Percentiles rank a stretch among this genome's conserved stretches.
These are phyloP conservation scores for Samsoniella hepiali DNA, from an alignment of 2,329 filamentous ascomycete species.

Conservation along the genomic window DNA sequence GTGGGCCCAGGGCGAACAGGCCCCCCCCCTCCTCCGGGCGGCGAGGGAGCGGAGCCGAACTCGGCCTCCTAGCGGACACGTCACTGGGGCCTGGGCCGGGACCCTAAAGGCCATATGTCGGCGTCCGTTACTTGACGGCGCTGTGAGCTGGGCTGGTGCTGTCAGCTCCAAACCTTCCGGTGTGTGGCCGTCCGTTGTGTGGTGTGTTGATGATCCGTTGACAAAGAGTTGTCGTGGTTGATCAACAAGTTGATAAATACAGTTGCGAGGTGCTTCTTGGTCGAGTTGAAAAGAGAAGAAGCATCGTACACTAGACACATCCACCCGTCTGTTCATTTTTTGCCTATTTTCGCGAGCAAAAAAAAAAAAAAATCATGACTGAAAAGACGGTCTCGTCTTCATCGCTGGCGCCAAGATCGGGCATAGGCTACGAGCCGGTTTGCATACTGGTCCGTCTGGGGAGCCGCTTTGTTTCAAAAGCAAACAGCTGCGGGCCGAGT, in stretches of 20 bases:
- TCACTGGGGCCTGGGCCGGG: not conserved
- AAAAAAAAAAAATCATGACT: constrained; percentile 9
- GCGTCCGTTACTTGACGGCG: not conserved
- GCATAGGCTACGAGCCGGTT: constrained; percentile 54
- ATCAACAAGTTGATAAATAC: too few species aligned
- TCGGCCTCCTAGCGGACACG: not conserved
- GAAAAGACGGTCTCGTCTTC: constrained; percentile 38
- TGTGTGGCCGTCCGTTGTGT: too few species aligned
- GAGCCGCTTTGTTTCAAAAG: constrained; percentile 47
- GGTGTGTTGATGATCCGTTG: too few species aligned
- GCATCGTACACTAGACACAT: too few species aligned
- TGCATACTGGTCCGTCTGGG: constrained; percentile 54
- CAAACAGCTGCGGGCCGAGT: constrained; percentile 44
- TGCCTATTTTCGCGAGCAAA: not conserved
- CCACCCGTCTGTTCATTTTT: not conserved
- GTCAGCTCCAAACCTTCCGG: not conserved
- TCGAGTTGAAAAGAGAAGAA: too few species aligned
- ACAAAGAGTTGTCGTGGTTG: too few species aligned
- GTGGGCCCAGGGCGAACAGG: too few species aligned
- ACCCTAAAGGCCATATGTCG: not conserved
- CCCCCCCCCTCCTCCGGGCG: not conserved
- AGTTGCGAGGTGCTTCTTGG: too few species aligned
- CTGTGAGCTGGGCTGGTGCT: not conserved
- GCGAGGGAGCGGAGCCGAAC: not conserved
- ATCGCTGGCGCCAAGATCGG: constrained; percentile 56